Evolutionary conservation across 2,329 filamentous ascomycete genomes (phyloP), one percentile per base, ranked within the genome.

Genomic region (Nemania sp.): DNA sequence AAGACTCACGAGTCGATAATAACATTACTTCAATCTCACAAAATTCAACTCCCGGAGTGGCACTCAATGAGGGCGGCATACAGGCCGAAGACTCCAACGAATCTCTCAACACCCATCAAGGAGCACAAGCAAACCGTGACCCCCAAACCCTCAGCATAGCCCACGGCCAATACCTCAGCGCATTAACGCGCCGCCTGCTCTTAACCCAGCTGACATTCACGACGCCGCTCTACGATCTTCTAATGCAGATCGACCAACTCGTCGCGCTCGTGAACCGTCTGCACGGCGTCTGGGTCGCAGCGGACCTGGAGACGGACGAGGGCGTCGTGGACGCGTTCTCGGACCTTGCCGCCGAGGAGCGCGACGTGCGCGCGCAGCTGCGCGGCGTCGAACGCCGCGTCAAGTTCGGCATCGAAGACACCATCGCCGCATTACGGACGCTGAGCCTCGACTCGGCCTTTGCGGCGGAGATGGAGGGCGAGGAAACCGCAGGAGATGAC

Each of bases 81-180:
- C 14, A 36, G 8, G 8, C 6, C 7, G 17, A 2, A 40, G 6
- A 47, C 61, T 39, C 59, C 41, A n/a, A n/a, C n/a, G 40, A 62
- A 36, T 14, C 33, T 1, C 26, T 34, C 19, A 8, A 20, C 3
- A 19, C 45, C 8, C 20, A 34, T 26, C 23, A 47, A 44, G 45
- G 37, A 49, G 22, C 59, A 40, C 50, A 63, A 60, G 55, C 52
- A 15, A 54, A 80, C 24, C 88, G 90, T 63, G 93, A 97, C 68
- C 92, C 93, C 0, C 91, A 97, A 72, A 86, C 88, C 3, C 80
- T 97, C 19, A 86, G 91, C 5, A 82, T 83, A 3, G 91, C 91
- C 3, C 93, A 97, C 71, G 81, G 86, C 14, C 76, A 81, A 15
- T 96, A 95, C 68, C 81, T 97, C 11, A 75, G 80, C 30, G 82